Conservation (phyloP, 23 red algal genomes). For the Gracilaria gracilis region DNA sequence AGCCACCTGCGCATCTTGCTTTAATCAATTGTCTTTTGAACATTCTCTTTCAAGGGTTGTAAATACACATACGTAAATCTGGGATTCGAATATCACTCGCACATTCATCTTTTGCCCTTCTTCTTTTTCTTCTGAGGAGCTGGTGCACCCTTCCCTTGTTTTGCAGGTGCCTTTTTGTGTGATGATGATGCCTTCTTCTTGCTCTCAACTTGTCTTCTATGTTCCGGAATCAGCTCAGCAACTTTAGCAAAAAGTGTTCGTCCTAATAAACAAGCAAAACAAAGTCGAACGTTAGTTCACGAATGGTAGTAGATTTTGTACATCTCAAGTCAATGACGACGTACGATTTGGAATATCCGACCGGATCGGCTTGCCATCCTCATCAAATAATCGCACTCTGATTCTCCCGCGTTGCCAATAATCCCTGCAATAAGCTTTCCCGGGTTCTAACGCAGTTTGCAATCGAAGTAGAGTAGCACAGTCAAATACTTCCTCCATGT, state of each 20-base stretch:
- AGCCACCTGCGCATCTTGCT: background rate
- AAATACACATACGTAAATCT: background rate
- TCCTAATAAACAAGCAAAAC: constrained; percentile 16
- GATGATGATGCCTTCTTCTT: background rate
- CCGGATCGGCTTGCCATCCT: constrained; percentile 44
- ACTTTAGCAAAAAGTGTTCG: constrained; percentile 61
- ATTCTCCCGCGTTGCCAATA: constrained; percentile 62
- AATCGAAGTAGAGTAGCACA: constrained; percentile 62
- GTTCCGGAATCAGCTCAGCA: constrained; percentile 62
- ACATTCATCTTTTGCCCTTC: constrained; percentile 68
- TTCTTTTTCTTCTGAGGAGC: constrained; percentile 73
- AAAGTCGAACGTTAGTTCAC: background rate
- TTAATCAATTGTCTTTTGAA: background rate
- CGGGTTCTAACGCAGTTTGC: constrained; percentile 51
- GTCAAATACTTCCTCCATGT: constrained; percentile 71
- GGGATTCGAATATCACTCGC: background rate
- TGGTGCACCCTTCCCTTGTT: constrained; percentile 52
- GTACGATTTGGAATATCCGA: constrained; percentile 66
- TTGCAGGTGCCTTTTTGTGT: constrained; percentile 7
- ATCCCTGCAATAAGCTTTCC: constrained; percentile 69
- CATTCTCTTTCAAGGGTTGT: background rate
- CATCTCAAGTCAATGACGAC: background rate
- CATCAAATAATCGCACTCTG: constrained; percentile 60
- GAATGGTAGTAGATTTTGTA: background rate
- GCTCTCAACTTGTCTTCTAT: constrained; percentile 45